Base-by-base conservation (phyloP, 148 eudicot genomes). In the Bassia scoparia region DNA sequence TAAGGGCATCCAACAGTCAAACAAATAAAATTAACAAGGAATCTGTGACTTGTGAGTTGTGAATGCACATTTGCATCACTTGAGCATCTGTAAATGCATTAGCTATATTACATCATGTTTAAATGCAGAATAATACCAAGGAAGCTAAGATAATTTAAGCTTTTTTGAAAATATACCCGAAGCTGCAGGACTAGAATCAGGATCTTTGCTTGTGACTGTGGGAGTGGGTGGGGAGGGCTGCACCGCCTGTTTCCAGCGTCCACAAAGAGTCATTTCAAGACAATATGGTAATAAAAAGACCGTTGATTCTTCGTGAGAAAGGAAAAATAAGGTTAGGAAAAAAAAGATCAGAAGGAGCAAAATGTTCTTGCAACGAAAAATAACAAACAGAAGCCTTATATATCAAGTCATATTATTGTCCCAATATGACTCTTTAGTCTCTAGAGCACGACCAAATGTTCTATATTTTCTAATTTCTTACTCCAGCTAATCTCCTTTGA, bases 101-200 rank as follows among this genome's bases (percentile, higher is more conserved):
- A 37, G 43, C n/a, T n/a, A n/a, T 24, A 6, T 48, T 50, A 21
- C 38, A 23, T 41, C 11, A 49, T 67, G 29, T 27, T 53, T 54
- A 30, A 11, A 72, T 61, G 61, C 24, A 60, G 67, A 58, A 24
- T 4, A 27, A 1, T 49, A 17, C 38, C 24, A 6, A 30, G 49
- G 56, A 62, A 38, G 30, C 50, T 38, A 15, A 41, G 53, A 60
- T n/a, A 60, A 41, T n/a, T n/a, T n/a, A n/a, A n/a, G n/a, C n/a
- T n/a, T n/a, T n/a, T n/a, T n/a, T n/a, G n/a, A n/a, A 20, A 67
- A 31, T 20, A 20, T 84, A 91, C 96, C 86, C 72, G 86, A 83
- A 74, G 86, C 69, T 54, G 88, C 80, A 49, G 92, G 73, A 68
- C 69, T 77, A 37, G 44, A 71, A 24, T 73, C 72, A 67, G 79